Evolutionary conservation across 345 rosid genomes (phyloP).

Genomic region (Populus nigra): DNA sequence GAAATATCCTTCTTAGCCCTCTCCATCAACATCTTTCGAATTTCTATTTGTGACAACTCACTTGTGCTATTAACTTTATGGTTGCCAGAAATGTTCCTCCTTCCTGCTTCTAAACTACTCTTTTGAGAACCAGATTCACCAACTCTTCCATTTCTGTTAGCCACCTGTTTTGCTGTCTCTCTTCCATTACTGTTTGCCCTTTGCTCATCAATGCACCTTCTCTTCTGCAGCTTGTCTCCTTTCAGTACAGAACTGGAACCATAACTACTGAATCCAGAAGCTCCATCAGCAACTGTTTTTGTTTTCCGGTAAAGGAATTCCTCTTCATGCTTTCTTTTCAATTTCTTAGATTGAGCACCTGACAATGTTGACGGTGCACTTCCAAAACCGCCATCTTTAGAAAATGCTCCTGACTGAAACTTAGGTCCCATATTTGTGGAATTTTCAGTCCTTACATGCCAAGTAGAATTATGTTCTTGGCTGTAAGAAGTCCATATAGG

Average conservation of each 20-base stretch:
- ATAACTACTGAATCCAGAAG: constrained; percentile 7
- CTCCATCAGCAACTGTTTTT: constrained; percentile 16
- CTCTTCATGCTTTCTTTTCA: constrained; percentile 27
- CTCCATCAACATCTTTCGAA: constrained; percentile 30
- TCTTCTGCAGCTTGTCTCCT: constrained; percentile 30
- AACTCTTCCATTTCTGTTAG: constrained; percentile 10
- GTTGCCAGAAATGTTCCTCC: constrained; percentile 14
- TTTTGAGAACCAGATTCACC: constrained; percentile 10
- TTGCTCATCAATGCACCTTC: constrained; percentile 22
- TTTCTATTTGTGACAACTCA: constrained; percentile 27
- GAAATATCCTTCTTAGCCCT: constrained; percentile 39
- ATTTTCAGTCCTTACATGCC: background rate
- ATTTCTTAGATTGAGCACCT: constrained; percentile 21
- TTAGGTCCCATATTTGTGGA: constrained; percentile 1
- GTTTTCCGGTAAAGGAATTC: constrained; percentile 12
- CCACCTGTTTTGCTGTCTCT: constrained; percentile 7
- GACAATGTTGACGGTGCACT: constrained; percentile 7
- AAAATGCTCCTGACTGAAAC: constrained; percentile 17
- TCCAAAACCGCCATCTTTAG: constrained; percentile 13
- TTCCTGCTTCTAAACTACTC: constrained; percentile 11
- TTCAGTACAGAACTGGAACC: constrained; percentile 13
- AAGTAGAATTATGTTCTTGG: constrained; percentile 17
- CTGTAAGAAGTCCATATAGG: constrained; percentile 2
- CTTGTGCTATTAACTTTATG: background rate
- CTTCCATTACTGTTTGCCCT: background rate